These are phyloP conservation scores for Fraxinus xanthoxyloides DNA, from an alignment of 305 asterid genomes.

Conservation along the genomic window DNA sequence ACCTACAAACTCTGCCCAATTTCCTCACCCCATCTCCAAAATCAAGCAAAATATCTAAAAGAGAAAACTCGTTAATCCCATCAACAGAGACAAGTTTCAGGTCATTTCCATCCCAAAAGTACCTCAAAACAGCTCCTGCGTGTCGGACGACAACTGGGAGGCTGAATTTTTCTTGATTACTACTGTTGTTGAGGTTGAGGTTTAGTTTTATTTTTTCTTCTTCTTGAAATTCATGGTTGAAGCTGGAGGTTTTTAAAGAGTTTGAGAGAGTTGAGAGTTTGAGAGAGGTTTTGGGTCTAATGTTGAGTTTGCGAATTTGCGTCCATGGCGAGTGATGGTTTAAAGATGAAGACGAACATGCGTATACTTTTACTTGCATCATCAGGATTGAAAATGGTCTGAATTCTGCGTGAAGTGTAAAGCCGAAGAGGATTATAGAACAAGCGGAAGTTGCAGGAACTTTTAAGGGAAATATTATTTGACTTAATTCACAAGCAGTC, in stretches of 20 bases:
- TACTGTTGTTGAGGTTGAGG: not conserved
- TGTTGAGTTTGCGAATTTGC: slow-evolving; percentile 18
- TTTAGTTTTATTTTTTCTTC: slow-evolving; percentile 24
- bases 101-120: slow-evolving; percentile 70
- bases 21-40: slow-evolving; percentile 51
- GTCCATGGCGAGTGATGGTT: slow-evolving; percentile 22
- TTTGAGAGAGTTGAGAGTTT: slow-evolving; percentile 45
- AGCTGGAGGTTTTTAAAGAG: slow-evolving; percentile 34
- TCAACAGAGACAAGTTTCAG: slow-evolving; percentile 53
- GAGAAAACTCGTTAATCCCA: slow-evolving; percentile 39
- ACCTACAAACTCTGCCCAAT: slow-evolving; percentile 41
- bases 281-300: slow-evolving; percentile 46
- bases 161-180: slow-evolving; percentile 27
- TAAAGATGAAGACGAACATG: slow-evolving; percentile 30
- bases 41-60: slow-evolving; percentile 41
- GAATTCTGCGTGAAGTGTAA: not conserved
- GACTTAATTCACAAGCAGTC: not conserved
- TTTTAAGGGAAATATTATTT: too few species aligned
- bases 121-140: slow-evolving; percentile 53
- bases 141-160: slow-evolving; percentile 58
- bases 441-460: not conserved
- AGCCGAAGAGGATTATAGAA: not conserved
- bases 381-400: not conserved
- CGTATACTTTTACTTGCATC: slow-evolving; percentile 19
- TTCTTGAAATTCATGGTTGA: slow-evolving; percentile 21